Base-by-base conservation (phyloP, 805 yeast species). In the Yarrowia sp. region DNA sequence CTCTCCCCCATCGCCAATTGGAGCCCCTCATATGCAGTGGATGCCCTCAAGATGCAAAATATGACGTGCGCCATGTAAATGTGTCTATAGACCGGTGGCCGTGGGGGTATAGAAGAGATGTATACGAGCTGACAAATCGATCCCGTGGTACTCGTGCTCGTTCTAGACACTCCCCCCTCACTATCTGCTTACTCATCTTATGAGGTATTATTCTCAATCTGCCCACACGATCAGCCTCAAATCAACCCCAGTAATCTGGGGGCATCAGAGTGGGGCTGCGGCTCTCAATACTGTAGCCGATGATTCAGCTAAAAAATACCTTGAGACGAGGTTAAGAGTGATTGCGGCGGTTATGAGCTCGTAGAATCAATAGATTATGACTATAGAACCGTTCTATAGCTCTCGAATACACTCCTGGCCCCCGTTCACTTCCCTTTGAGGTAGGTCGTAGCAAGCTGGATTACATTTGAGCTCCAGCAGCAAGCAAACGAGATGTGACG, bases 31-130 rank as follows among this genome's bases (percentile, higher is more conserved):
- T 26, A 49, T 49, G 53, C 53, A 49, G 8, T 22, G 19, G 56
- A 35, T 52, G 56, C 56, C 55, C 56, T 36, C 56, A 52, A 36
- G 56, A 52, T 15, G 56, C 56, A 52, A 52, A 52, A 52, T 52
- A 52, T 52, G 56, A 52, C 56, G 56, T 52, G 56, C 56, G 42
- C 42, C 19, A n/a, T 50, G 40, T 35, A 36, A 7, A 36, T 52
- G 26, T 36, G 56, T 2, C 38, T 4, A 32, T 15, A 49, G 53
- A 32, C 40, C 15, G 36, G 32, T 38, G 40, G 10, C 40, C 12
- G 12, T 38, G 40, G 40, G 12, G 40, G 12, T 38, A 5, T 11
- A 10, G 40, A 11, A 38, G 40, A 9, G 12, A 38, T 38, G 32
- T 26, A 26, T 26, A 26, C 32, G 32, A 26, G 19, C 32, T 26